phyloP scores from a whole-genome alignment of 116 monocot genomes.

The Trichopus zeylanicus region DNA sequence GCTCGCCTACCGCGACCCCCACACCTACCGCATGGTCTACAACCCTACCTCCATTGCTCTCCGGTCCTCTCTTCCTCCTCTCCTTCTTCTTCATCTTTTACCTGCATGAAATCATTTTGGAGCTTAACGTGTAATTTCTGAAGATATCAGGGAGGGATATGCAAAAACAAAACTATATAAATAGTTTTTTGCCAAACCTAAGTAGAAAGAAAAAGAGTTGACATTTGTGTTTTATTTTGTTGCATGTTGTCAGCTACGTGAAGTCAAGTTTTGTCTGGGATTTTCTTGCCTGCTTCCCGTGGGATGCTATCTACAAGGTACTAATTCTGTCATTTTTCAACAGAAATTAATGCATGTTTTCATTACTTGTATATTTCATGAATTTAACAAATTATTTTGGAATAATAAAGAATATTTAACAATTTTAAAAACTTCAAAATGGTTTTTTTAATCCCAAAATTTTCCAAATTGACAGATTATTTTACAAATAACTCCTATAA shows the following conservation, averaged over 20 bases:
- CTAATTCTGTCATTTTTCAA: neutral
- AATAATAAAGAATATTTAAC: too few species aligned
- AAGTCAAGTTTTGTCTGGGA: constrained; percentile 60
- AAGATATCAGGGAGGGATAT: too few species aligned
- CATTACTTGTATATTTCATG: neutral
- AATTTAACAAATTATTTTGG: too few species aligned
- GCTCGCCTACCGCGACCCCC: constrained; percentile 62
- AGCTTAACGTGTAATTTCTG: too few species aligned
- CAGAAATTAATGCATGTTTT: neutral
- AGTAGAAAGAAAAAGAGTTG: too few species aligned
- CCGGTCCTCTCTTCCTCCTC: constrained; percentile 15
- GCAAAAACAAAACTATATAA: neutral
- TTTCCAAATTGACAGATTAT: too few species aligned
- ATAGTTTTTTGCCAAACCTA: too few species aligned
- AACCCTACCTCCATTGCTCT: constrained; percentile 56
- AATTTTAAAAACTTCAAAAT: too few species aligned
- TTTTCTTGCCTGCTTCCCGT: constrained; percentile 62
- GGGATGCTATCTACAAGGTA: constrained; percentile 86
- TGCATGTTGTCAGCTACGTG: constrained; percentile 33
- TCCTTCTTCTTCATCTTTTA: neutral
- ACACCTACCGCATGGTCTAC: constrained; percentile 66
- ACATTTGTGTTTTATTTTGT: too few species aligned
- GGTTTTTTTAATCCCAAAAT: too few species aligned
- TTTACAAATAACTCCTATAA: too few species aligned
- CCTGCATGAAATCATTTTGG: too few species aligned